Evolutionary conservation across 768 basidiomycete genomes (phyloP).

Genomic region (Pulveroboletus ravenelii): DNA sequence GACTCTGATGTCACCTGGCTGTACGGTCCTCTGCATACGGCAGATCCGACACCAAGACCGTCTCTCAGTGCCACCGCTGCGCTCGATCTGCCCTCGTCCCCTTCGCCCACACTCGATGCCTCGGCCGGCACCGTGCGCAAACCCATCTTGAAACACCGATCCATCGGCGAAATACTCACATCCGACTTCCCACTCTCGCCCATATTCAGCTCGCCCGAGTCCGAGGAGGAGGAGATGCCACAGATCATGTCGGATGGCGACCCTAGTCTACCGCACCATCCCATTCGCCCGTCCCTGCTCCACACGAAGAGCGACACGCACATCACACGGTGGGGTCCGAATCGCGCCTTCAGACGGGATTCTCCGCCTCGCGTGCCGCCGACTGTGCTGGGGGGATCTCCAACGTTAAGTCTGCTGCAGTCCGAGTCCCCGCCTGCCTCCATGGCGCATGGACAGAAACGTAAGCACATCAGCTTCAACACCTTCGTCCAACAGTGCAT

Average conservation of each 20-base stretch:
- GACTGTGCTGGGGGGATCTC: slow-evolving; percentile 1
- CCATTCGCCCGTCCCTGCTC: slow-evolving; percentile 50
- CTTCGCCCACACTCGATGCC: slow-evolving; percentile 27
- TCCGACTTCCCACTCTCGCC: slow-evolving; percentile 63
- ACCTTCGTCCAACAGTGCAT: slow-evolving; percentile 97
- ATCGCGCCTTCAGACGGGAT: slow-evolving; percentile 48
- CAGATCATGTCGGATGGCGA: slow-evolving; percentile 23
- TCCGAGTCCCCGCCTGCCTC: slow-evolving; percentile 17
- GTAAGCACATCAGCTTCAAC: slow-evolving; percentile 94
- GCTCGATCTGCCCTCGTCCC: slow-evolving; percentile 32
- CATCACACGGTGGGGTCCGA: slow-evolving; percentile 53
- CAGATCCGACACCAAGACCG: slow-evolving; percentile 60
- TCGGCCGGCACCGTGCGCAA: slow-evolving; percentile 43
- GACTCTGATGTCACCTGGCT: slow-evolving; percentile 99
- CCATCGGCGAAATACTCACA: slow-evolving; percentile 83
- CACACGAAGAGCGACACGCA: slow-evolving; percentile 91
- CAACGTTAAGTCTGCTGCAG: slow-evolving; percentile 10
- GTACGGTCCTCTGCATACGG: slow-evolving; percentile 94
- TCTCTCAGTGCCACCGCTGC: slow-evolving; percentile 35
- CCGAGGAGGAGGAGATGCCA: slow-evolving; percentile 39
- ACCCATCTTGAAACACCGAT: slow-evolving; percentile 94
- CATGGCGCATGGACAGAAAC: slow-evolving; percentile 39
- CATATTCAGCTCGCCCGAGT: slow-evolving; percentile 55
- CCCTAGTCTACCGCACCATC: neutral
- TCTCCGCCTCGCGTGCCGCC: slow-evolving; percentile 62